Percentiles rank a stretch among this genome's conserved stretches.
These are phyloP conservation scores for Eurotiales sp. DNA, from an alignment of 2,329 filamentous ascomycete genomes.

Conservation along the genomic window DNA sequence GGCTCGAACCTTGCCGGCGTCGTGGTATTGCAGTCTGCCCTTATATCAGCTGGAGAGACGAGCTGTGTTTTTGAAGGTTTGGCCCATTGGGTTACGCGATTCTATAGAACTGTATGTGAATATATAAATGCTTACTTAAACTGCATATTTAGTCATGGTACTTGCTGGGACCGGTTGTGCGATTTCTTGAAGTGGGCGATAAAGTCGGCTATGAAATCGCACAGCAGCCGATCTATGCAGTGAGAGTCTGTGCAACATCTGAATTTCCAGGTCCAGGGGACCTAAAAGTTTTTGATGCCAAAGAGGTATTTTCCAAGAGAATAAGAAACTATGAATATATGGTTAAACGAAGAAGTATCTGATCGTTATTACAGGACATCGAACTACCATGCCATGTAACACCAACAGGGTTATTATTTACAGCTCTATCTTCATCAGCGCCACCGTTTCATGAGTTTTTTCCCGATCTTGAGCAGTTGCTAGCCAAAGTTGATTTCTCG, in stretches of 20 bases:
- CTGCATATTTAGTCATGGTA: constrained; percentile 46
- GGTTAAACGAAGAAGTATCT: constrained; percentile 9
- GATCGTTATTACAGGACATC: constrained; percentile 21
- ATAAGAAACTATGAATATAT: no score
- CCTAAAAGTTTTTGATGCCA: constrained; percentile 36
- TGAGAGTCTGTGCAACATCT: constrained; percentile 31
- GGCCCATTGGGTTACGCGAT: background rate
- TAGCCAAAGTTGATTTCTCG: constrained; percentile 52
- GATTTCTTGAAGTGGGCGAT: constrained; percentile 41
- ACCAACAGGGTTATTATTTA: constrained; percentile 51
- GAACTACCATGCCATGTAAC: constrained; percentile 42
- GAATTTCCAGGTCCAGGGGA: constrained; percentile 29
- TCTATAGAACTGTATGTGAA: no score
- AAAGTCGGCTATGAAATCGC: constrained; percentile 50
- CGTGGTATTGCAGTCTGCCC: constrained; percentile 49
- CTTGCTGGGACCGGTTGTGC: constrained; percentile 50
- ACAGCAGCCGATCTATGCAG: constrained; percentile 40
- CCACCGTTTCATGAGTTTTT: constrained; percentile 53
- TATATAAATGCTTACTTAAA: background rate
- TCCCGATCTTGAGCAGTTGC: constrained; percentile 47
- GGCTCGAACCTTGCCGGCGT: constrained; percentile 47
- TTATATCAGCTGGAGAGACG: constrained; percentile 50
- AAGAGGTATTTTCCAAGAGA: no score
- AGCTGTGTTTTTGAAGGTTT: constrained; percentile 49
- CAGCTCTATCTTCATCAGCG: constrained; percentile 47